phyloP scores from a whole-genome alignment of 768 basidiomycete species.

The Sarcodon aspratus region DNA sequence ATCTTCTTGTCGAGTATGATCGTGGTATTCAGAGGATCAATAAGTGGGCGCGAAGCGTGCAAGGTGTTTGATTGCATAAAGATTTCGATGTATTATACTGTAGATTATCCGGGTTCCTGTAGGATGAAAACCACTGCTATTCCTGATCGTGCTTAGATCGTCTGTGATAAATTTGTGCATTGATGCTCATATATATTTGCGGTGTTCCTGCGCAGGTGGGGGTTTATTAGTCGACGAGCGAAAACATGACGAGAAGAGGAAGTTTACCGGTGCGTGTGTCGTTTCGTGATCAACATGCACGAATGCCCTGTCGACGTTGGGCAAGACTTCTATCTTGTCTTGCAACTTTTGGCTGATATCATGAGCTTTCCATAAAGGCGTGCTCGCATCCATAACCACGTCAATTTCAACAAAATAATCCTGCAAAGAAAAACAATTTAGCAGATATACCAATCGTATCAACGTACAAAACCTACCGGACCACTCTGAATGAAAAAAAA shows the following conservation, averaged over 20 bases:
- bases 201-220: slow-evolving; percentile 26
- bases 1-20: slow-evolving; percentile 25
- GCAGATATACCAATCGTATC: background rate
- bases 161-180: background rate
- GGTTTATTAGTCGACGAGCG: background rate
- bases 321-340: slow-evolving; percentile 81
- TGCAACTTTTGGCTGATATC: slow-evolving; percentile 77
- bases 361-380: slow-evolving; percentile 83
- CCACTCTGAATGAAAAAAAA: slow-evolving; percentile 42
- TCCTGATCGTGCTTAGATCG: background rate
- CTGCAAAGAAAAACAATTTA: slow-evolving; percentile 20
- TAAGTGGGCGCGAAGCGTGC: slow-evolving; percentile 11
- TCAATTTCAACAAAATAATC: slow-evolving; percentile 94
- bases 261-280: slow-evolving; percentile 55
- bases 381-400: slow-evolving; percentile 83
- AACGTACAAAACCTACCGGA: slow-evolving; percentile 34
- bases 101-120: too few relatives aligned
- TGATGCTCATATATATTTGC: slow-evolving; percentile 19
- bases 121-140: background rate
- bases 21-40: slow-evolving; percentile 22
- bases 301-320: slow-evolving; percentile 87
- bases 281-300: slow-evolving; percentile 94
- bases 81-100: background rate
- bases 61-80: background rate
- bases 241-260: slow-evolving; percentile 1